Base-by-base conservation (phyloP, 2,329 filamentous ascomycete species). In the Penicillium sp. region DNA sequence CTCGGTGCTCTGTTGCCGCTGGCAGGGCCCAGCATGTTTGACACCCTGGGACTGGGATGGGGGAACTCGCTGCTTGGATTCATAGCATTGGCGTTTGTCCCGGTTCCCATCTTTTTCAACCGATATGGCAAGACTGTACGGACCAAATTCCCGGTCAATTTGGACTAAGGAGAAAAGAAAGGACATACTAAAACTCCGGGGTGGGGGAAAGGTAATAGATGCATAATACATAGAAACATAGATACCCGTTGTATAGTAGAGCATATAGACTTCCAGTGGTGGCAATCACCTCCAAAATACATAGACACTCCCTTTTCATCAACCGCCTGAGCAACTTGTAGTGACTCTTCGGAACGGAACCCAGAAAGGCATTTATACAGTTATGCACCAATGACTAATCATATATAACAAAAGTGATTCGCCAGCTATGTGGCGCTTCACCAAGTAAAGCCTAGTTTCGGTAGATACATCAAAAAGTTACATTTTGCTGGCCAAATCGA, bases 1-100 rank as follows among this genome's bases (percentile, higher is more conserved):
- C 74, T 78, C 0, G 82, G 79, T 0, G 83, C 83, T 14, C 74
- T 81, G 0, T 77, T 86, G 1, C 84, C 84, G 0, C 69, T 87
- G 1, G 83, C 82, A 23, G 84, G 83, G 1, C 69, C 77, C 1
- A 71, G 74, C 66, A 60, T 81, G 75, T 79, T 77, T 60, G 33
- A 63, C 2, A 59, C 64, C 0, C 62, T 79, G 5, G 74, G 75
- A 0, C 70, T 76, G 45, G 77, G 76, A 6, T 78, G 76, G 76
- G 77, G 77, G 0, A 78, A 77, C 54, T 71, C 71, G 71, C 65
- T 83, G 71, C 56, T 87, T 69, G 78, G 80, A 66, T 78, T 83
- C 55, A 64, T 83, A 16, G 78, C 76, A 1, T 62, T 84, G 7
- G 78, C 63, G 0, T 65, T 85, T 40, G 80, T 64, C 5, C 68